phyloP scores from a whole-genome alignment of 176 grass and related monocot species.

The Guadua angustifolia region DNA sequence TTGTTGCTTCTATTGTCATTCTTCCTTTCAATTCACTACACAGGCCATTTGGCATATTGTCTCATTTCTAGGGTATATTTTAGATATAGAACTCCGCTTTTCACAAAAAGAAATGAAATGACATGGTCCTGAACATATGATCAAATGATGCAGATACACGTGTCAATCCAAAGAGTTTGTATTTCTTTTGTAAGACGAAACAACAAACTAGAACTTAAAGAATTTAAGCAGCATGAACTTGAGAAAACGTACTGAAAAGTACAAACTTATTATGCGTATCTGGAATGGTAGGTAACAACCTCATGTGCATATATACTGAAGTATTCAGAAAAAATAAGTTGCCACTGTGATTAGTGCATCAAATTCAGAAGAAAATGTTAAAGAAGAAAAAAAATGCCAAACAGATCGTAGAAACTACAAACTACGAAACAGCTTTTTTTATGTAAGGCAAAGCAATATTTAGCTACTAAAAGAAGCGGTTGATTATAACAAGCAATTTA shows the following conservation, averaged over 20 bases:
- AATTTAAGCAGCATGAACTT: slow-evolving; percentile 4
- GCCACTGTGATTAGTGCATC: neutral
- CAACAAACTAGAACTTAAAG: neutral
- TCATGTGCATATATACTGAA: neutral
- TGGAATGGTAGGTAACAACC: neutral
- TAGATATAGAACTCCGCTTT: neutral
- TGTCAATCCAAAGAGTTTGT: neutral
- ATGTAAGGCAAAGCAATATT: slow-evolving; percentile 4
- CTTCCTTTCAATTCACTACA: slow-evolving; percentile 1
- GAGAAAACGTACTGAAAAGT: neutral
- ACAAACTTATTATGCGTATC: neutral
- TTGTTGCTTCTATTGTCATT: neutral
- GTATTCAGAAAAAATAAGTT: slow-evolving; percentile 13
- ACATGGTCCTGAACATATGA: neutral
- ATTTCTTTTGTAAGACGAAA: neutral
- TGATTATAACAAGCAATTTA: slow-evolving; percentile 31
- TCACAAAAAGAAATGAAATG: neutral
- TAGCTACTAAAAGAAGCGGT: neutral
- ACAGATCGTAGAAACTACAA: neutral
- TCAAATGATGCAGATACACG: neutral
- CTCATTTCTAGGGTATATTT: neutral
- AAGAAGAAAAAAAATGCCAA: neutral
- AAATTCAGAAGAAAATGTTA: neutral
- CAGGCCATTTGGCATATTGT: neutral
- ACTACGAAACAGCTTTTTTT: neutral